A percentile compares a stretch with the other conserved stretches of the same genome.
Conservation (phyloP, 345 rosid genomes). For the Cardamine resedifolia region DNA sequence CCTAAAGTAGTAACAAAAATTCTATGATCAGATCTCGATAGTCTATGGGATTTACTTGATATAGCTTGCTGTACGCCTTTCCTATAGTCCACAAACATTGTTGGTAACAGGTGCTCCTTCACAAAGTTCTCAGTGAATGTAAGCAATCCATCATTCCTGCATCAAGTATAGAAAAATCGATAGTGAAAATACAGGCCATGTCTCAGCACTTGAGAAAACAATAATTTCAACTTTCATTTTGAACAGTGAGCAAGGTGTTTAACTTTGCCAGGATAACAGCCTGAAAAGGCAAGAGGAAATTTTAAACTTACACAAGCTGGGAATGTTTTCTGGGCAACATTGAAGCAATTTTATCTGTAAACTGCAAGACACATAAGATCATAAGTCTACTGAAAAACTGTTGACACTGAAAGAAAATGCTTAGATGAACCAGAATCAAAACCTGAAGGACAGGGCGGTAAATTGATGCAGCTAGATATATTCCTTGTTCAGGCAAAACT, state of each 20-base stretch:
- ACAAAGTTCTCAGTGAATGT: constrained; percentile 94
- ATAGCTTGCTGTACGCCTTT: constrained; percentile 99
- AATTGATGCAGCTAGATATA: constrained; percentile 91
- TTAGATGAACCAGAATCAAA: constrained; percentile 38
- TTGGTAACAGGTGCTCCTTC: constrained; percentile 95
- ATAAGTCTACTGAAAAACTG: constrained; percentile 24
- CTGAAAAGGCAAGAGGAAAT: background rate
- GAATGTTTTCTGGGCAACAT: constrained; percentile 86
- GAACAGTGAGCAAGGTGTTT: constrained; percentile 9
- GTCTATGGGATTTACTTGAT: constrained; percentile 72
- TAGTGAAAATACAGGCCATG: constrained; percentile 7
- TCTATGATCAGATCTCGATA: constrained; percentile 24
- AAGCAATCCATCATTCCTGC: constrained; percentile 95
- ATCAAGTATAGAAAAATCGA: constrained; percentile 10
- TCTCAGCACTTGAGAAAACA: constrained; percentile 18
- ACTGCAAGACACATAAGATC: constrained; percentile 58
- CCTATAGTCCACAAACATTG: constrained; percentile 96
- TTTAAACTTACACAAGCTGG: constrained; percentile 77
- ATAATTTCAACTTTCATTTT: constrained; percentile 10
- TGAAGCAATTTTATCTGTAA: constrained; percentile 84
- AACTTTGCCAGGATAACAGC: constrained; percentile 21
- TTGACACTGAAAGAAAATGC: constrained; percentile 18
- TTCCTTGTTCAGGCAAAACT: constrained; percentile 97
- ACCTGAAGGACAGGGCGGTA: constrained; percentile 98
- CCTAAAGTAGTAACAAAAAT: constrained; percentile 25